Base-by-base conservation (phyloP, 306 rosid genomes). In the Cucurbita ficifolia region DNA sequence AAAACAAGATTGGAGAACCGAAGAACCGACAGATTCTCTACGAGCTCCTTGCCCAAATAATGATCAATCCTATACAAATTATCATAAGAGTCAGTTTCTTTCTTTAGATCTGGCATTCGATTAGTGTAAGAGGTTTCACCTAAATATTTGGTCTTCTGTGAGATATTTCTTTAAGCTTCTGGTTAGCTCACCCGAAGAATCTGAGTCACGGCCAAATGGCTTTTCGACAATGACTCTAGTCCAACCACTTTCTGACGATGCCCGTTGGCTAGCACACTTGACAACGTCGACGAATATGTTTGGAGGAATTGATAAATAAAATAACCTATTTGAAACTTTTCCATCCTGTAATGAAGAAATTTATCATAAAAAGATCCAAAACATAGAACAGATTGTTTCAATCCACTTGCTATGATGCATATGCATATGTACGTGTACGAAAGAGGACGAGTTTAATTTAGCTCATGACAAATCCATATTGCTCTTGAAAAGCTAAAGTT, bases 31-130 rank as follows among this genome's bases (percentile, higher is more conserved):
- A 90, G 95, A 81, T 94, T 94, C 86, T 94, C 99, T 58, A 94
- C 97, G 0, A 94, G 97, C 86, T 94, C 99, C 87, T 94, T 91
- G 17, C 98, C 99, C 90, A 94, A 87, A 89, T 90, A 91, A 85
- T 94, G 99, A 80, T 94, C 97, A 79, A 94, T 94, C 89, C 98
- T 93, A 77, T 59, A 83, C 36, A 71, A 74, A 56, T 48, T 62
- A 22, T 67, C 55, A 63, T 11, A 59, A 72, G 65, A 77, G 46
- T 75, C 79, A 77, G 76, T 13, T 65, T 77, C 76, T 36, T 19
- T 76, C 72, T 56, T 73, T 51, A 54, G 76, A 43, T 83, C 57
- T 24, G 50, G 6, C 24, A 24, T 13, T 29, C 39, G 13, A 64
- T 17, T 17, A 76, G 56, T 39, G 29, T 1, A 74, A 19, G 54